Evolutionary conservation across 106 monocot genomes (phyloP).

Genomic region (Ottelia alismoides): DNA sequence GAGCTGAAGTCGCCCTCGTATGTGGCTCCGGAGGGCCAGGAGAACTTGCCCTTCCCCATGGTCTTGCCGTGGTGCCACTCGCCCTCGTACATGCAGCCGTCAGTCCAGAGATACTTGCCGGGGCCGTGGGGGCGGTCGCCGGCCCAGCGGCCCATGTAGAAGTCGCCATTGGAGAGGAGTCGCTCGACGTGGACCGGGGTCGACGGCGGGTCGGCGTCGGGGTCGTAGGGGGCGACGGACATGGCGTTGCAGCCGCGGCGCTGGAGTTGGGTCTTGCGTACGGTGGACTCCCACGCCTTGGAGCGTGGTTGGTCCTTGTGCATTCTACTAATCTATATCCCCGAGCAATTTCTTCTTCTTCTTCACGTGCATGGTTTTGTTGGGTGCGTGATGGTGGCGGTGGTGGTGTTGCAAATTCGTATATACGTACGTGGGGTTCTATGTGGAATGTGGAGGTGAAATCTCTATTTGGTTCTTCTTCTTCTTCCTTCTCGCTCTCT

Average conservation of each 20-base stretch:
- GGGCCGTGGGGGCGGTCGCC: conserved; percentile 51
- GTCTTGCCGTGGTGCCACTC: conserved; percentile 66
- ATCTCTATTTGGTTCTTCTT: too few relatives aligned
- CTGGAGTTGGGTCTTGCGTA: conserved; percentile 28
- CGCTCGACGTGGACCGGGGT: conserved; percentile 33
- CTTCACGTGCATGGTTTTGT: too few relatives aligned
- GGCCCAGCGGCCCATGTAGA: conserved; percentile 73
- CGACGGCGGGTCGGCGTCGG: conserved; percentile 1
- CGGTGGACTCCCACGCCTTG: conserved; percentile 25
- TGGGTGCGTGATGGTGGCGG: too few relatives aligned
- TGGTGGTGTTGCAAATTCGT: too few relatives aligned
- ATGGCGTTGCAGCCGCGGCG: conserved; percentile 38
- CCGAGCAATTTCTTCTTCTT: too few relatives aligned
- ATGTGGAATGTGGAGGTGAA: too few relatives aligned
- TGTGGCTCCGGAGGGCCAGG: conserved; percentile 86
- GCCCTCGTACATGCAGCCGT: conserved; percentile 98
- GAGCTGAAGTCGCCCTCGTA: conserved; percentile 89
- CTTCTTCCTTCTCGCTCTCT: too few relatives aligned
- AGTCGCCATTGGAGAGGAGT: conserved; percentile 71
- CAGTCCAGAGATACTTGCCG: conserved; percentile 93
- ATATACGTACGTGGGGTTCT: too few relatives aligned
- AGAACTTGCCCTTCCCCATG: conserved; percentile 74
- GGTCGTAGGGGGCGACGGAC: conserved; percentile 22
- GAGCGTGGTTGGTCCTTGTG: too few relatives aligned
- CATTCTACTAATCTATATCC: too few relatives aligned